Percentiles rank a stretch among this genome's conserved stretches.
Conservation (phyloP, 257 asterid species). For the Solanum infundibuliforme region DNA sequence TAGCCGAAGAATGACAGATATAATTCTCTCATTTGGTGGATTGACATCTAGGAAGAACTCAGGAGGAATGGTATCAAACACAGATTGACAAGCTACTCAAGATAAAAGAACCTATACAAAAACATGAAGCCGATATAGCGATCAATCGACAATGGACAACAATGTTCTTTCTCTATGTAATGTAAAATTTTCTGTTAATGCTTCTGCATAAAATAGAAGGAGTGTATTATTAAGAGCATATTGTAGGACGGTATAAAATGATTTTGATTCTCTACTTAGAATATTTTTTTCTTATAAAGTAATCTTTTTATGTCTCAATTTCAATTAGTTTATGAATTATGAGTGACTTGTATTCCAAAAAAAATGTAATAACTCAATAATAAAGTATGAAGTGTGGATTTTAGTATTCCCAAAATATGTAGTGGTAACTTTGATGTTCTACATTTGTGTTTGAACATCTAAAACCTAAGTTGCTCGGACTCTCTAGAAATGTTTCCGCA, state of each 20-base stretch:
- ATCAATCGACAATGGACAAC: neutral
- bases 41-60: constrained; percentile 5
- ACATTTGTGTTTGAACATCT: neutral
- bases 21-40: constrained; percentile 22
- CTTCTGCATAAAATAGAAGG: neutral
- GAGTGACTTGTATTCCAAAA: neutral
- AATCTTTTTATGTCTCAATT: neutral
- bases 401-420: neutral
- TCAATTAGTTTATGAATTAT: neutral
- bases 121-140: neutral
- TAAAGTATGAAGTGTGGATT: neutral
- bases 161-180: neutral
- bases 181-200: neutral
- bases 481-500: no score
- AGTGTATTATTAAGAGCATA: neutral
- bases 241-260: neutral
- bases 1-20: constrained; percentile 26
- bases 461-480: neutral
- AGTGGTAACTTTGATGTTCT: neutral
- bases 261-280: neutral
- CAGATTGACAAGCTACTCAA: neutral
- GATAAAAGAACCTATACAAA: neutral
- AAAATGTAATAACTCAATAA: neutral
- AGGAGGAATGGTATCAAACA: neutral
- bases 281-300: neutral